Base-by-base conservation (phyloP, 495 filamentous ascomycete genomes). In the Pseudomonodictys pantanalensis region DNA sequence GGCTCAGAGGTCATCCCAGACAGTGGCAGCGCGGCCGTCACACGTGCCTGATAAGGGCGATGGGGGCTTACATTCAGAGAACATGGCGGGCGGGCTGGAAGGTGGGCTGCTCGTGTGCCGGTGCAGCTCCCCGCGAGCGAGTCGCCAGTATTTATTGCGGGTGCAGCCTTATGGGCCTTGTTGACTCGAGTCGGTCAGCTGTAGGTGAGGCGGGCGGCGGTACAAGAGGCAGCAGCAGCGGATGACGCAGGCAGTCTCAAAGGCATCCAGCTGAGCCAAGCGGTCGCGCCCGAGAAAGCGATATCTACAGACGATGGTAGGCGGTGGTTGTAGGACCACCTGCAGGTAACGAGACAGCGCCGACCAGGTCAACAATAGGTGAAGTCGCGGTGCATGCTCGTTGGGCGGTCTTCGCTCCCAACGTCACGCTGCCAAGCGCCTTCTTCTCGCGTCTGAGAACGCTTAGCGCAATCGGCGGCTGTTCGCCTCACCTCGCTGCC, bases 11-110 rank as follows among this genome's bases (percentile, higher is more conserved):
- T 15, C 58, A n/a, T 41, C 50, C 65, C 43, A 66, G 58, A 60
- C 65, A 61, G 32, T 9, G 29, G 51, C 58, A 63, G 53, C 38
- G 41, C 45, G 42, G 62, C 47, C 20, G 52, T 60, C 57, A 58
- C 63, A 62, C 58, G 58, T 22, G 38, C 50, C 56, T 56, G 59
- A 68, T 64, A 67, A 69, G 58, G 48, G 45, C 30, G 32, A 11
- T 28, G 52, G 44, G 39, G 12, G 28, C 92, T 78, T 82, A 96
- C 92, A 97, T 87, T 96, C 92, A 30, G 92, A 97, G 76, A 97
- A 97, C 92, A 97, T 97, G 72, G 68, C 75, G 71, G 59, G 52
- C 51, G 50, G 50, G 39, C 24, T 46, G 56, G 51, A 58, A 49
- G 38, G 64, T 61, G 65, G 44, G 60, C 58, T 44, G 61, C 47